Conservation (phyloP, 2,329 filamentous ascomycete species). For the Monosporascus sp. region DNA sequence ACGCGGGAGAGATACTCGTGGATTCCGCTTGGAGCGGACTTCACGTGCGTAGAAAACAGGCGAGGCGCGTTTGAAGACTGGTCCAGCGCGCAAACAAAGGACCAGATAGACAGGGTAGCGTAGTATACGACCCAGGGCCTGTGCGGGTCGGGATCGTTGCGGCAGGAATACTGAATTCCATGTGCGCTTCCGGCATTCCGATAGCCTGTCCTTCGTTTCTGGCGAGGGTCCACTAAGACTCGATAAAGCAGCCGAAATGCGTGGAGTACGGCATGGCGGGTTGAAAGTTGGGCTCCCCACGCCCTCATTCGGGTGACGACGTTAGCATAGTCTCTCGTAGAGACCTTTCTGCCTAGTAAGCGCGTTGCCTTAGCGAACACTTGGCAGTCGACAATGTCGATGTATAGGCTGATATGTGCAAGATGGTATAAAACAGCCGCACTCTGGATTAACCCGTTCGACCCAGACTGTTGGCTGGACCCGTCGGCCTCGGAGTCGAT, state of each 20-base stretch:
- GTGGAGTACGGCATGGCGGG: slow-evolving; percentile 78
- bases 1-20: slow-evolving; percentile 52
- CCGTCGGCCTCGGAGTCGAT: slow-evolving; percentile 31
- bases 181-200: slow-evolving; percentile 23
- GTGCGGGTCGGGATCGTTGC: slow-evolving; percentile 76
- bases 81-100: slow-evolving; percentile 75
- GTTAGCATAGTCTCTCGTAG: slow-evolving; percentile 66
- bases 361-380: slow-evolving; percentile 78
- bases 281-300: slow-evolving; percentile 72
- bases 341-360: slow-evolving; percentile 73
- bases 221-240: slow-evolving; percentile 59
- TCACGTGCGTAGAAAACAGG: slow-evolving; percentile 19
- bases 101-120: slow-evolving; percentile 79
- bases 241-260: slow-evolving; percentile 74
- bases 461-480: slow-evolving; percentile 45
- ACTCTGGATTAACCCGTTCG: slow-evolving; percentile 65
- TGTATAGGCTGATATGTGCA: slow-evolving; percentile 83
- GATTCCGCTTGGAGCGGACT: slow-evolving; percentile 28
- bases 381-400: slow-evolving; percentile 84
- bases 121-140: slow-evolving; percentile 90
- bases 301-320: slow-evolving; percentile 70
- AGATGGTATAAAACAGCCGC: slow-evolving; percentile 78
- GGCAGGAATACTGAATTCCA: slow-evolving; percentile 60
- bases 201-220: slow-evolving; percentile 20
- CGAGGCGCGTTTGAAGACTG: slow-evolving; percentile 51